These are phyloP conservation scores for Phytopythium vexans DNA, from an alignment of 352 stramenopile genomes.

Conservation along the genomic window DNA sequence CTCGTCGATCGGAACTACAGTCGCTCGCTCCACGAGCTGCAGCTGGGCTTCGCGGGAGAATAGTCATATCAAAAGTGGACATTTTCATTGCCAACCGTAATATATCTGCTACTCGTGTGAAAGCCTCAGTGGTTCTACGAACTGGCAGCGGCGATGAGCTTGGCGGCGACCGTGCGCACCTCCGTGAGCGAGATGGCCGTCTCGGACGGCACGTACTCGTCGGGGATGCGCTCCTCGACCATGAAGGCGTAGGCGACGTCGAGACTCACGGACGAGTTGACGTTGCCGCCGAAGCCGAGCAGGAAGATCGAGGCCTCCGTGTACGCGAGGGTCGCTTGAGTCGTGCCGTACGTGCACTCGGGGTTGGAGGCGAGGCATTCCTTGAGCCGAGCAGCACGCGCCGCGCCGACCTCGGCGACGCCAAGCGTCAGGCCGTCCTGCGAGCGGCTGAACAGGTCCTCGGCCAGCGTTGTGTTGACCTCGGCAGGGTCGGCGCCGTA, in stretches of 20 bases:
- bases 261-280: conserved; percentile 24
- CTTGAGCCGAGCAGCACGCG: conserved; percentile 29
- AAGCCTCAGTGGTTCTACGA: not conserved
- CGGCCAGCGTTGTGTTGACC: conserved; percentile 26
- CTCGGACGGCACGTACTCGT: conserved; percentile 16
- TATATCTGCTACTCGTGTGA: too few relatives aligned
- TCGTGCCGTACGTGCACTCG: conserved; percentile 26
- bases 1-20: too few relatives aligned
- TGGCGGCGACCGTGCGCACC: conserved; percentile 18
- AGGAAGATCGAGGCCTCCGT: conserved; percentile 33
- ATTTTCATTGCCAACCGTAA: too few relatives aligned
- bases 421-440: conserved; percentile 20
- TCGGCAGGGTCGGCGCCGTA: conserved; percentile 24
- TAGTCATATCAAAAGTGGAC: too few relatives aligned
- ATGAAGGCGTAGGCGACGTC: conserved; percentile 26
- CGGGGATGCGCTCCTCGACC: conserved; percentile 30
- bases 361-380: conserved; percentile 31
- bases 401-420: conserved; percentile 21
- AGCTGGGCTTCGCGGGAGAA: too few relatives aligned
- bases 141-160: conserved; percentile 14
- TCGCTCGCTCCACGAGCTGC: too few relatives aligned
- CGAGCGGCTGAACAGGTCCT: conserved; percentile 24
- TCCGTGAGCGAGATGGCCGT: conserved; percentile 17
- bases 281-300: conserved; percentile 27
- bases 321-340: conserved; percentile 28